These are phyloP conservation scores for Colletotrichum neosansevieriae DNA, from an alignment of 2,329 filamentous ascomycete species.

Conservation along the genomic window DNA sequence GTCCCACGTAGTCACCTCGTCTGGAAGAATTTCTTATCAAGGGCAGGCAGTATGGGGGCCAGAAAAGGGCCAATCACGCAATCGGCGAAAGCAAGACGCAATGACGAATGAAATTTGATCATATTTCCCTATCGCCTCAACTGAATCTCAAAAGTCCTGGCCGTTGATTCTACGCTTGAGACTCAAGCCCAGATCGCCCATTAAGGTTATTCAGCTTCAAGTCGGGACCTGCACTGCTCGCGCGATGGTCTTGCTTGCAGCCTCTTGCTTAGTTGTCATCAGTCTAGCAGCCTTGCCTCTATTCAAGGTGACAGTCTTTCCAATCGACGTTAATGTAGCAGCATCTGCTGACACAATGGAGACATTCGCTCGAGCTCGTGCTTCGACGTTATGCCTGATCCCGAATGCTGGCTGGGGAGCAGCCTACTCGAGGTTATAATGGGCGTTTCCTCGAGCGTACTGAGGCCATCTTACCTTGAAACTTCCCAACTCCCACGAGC, in stretches of 20 bases:
- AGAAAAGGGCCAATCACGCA: slow-evolving; percentile 3
- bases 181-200: no score
- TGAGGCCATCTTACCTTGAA: slow-evolving; percentile 42
- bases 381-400: slow-evolving; percentile 40
- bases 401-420: slow-evolving; percentile 42
- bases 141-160: no score
- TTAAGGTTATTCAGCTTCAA: no score
- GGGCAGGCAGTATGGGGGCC: background rate
- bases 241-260: no score
- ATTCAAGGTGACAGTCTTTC: no score
- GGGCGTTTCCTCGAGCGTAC: slow-evolving; percentile 44
- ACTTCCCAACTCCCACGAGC: slow-evolving; percentile 43
- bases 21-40: background rate
- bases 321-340: background rate
- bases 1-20: background rate
- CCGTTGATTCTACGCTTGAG: no score
- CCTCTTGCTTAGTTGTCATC: no score
- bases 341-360: background rate
- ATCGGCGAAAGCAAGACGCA: slow-evolving; percentile 3
- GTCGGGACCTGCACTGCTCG: no score
- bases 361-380: background rate
- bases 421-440: slow-evolving; percentile 42
- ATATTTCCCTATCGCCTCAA: no score
- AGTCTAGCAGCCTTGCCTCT: no score
- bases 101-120: background rate